phyloP scores from a whole-genome alignment of 768 basidiomycete species.

The Boletus sp. region DNA sequence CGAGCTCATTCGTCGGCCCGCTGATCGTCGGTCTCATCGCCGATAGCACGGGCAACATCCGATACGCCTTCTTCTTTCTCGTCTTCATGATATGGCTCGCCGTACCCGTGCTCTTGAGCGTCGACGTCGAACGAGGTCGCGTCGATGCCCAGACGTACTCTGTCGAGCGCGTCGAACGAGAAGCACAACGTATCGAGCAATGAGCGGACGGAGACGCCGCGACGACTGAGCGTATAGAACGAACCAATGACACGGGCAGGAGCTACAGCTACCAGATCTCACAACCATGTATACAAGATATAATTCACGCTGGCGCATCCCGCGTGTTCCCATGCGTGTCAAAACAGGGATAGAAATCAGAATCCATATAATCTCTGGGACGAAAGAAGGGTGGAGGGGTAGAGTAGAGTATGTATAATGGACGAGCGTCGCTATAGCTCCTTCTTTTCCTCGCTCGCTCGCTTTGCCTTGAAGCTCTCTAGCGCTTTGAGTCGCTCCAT shows the following conservation, averaged over 20 bases:
- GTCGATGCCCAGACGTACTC: slow-evolving; percentile 43
- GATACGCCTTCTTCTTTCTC: slow-evolving; percentile 88
- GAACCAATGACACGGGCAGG: not conserved
- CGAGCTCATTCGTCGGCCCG: slow-evolving; percentile 89
- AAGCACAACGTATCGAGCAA: not conserved
- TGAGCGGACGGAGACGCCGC: not conserved
- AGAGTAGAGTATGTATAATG: not conserved
- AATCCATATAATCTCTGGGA: not conserved
- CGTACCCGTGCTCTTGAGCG: slow-evolving; percentile 67
- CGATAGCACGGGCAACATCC: slow-evolving; percentile 86
- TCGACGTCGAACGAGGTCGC: slow-evolving; percentile 66
- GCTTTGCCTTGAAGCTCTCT: slow-evolving; percentile 57
- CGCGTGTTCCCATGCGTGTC: not conserved
- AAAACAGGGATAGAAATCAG: too few relatives aligned
- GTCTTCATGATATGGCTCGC: slow-evolving; percentile 77
- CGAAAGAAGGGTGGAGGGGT: not conserved
- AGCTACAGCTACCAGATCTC: not conserved
- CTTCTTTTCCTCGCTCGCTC: slow-evolving; percentile 28
- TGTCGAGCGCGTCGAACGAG: slow-evolving; percentile 1
- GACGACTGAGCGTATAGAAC: not conserved
- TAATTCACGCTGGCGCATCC: not conserved
- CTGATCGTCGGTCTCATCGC: slow-evolving; percentile 84
- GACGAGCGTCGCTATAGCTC: slow-evolving; percentile 12
- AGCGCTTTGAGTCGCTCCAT: slow-evolving; percentile 84
- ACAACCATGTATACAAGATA: not conserved